These are phyloP conservation scores for Juncus inflexus DNA, from an alignment of 176 grass and related monocot genomes.

Conservation along the genomic window DNA sequence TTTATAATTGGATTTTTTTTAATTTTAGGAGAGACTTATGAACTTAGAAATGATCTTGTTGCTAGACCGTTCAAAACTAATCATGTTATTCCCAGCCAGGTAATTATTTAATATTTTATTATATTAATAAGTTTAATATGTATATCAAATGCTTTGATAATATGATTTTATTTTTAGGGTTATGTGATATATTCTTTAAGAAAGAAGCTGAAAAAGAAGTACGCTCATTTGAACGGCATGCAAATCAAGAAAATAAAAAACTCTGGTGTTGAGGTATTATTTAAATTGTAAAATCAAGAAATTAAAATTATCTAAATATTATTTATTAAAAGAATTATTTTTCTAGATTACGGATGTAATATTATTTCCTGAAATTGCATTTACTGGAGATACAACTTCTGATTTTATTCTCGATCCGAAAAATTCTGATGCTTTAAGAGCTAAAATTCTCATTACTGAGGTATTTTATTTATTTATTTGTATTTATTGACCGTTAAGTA, in stretches of 20 bases:
- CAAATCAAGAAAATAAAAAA: conserved; percentile 87
- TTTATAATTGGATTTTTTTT: neutral
- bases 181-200: conserved; percentile 88
- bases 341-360: conserved; percentile 79
- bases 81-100: conserved; percentile 91
- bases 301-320: conserved; percentile 25
- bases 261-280: conserved; percentile 62
- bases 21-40: conserved; percentile 84
- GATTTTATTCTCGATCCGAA: conserved; percentile 91
- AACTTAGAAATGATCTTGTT: conserved; percentile 97
- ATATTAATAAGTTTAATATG: too few relatives aligned
- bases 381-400: conserved; percentile 80
- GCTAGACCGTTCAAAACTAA: conserved; percentile 83
- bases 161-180: conserved; percentile 40
- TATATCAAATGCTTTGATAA: neutral
- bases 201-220: conserved; percentile 82
- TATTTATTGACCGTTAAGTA: conserved; percentile 1
- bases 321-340: conserved; percentile 15
- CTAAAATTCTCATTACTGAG: conserved; percentile 86
- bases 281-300: conserved; percentile 5
- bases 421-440: conserved; percentile 94
- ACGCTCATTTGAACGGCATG: conserved; percentile 73
- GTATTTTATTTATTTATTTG: conserved; percentile 35
- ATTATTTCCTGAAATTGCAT: conserved; percentile 88
- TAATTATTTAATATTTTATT: conserved; percentile 4